Percentiles rank a stretch among this genome's conserved stretches.
These are phyloP conservation scores for Tylopilus balloui DNA, from an alignment of 768 basidiomycete genomes.

Conservation along the genomic window DNA sequence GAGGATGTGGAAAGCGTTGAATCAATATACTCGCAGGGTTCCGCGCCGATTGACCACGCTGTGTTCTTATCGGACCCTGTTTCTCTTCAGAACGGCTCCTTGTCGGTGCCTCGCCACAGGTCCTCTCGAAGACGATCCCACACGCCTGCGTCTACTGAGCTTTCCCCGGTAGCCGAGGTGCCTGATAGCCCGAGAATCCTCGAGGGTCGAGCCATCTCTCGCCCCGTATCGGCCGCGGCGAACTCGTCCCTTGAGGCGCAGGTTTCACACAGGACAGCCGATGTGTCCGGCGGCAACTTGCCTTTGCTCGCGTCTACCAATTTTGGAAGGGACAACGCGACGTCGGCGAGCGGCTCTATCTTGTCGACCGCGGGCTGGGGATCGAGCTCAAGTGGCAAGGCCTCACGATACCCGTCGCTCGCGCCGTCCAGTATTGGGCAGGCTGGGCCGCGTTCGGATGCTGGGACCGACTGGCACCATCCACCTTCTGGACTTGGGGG, in stretches of 20 bases:
- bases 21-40: slow-evolving; percentile 26
- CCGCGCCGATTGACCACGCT: slow-evolving; percentile 18
- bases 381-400: slow-evolving; percentile 13
- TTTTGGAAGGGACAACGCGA: slow-evolving; percentile 24
- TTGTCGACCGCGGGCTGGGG: slow-evolving; percentile 13
- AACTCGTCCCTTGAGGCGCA: slow-evolving; percentile 8
- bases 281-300: not conserved
- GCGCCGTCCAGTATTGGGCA: slow-evolving; percentile 15
- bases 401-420: slow-evolving; percentile 30
- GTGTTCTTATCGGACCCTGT: not conserved
- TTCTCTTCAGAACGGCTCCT: slow-evolving; percentile 1
- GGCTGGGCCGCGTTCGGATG: slow-evolving; percentile 10
- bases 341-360: slow-evolving; percentile 14
- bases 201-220: not conserved
- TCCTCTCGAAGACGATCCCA: slow-evolving; percentile 8
- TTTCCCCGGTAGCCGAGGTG: slow-evolving; percentile 19
- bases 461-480: slow-evolving; percentile 22
- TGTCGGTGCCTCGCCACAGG: slow-evolving; percentile 4
- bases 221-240: not conserved
- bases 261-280: slow-evolving; percentile 8
- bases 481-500: slow-evolving; percentile 23
- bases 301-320: slow-evolving; percentile 25
- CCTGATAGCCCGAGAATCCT: slow-evolving; percentile 4
- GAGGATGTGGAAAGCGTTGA: not conserved
- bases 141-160: not conserved